Conservation (phyloP, 495 filamentous ascomycete genomes). For the Penicillium fimorum region DNA sequence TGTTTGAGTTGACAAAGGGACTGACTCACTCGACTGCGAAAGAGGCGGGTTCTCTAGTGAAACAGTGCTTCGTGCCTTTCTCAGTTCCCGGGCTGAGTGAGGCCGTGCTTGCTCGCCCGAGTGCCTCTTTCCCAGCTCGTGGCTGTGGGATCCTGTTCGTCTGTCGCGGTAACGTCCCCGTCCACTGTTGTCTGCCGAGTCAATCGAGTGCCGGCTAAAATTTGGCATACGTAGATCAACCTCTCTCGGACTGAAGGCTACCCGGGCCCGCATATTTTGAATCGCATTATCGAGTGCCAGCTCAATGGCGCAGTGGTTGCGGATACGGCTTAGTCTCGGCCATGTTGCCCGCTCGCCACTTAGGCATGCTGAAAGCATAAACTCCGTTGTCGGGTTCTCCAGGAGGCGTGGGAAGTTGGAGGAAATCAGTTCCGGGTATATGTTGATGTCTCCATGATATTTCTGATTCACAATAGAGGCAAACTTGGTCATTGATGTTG, state of each 20-base stretch:
- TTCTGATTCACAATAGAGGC: slow-evolving; percentile 81
- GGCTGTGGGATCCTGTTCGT: slow-evolving; percentile 38
- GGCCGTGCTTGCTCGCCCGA: slow-evolving; percentile 17
- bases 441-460: slow-evolving; percentile 95
- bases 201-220: slow-evolving; percentile 17
- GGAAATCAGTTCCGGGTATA: slow-evolving; percentile 75
- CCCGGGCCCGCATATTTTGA: slow-evolving; percentile 67
- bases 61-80: slow-evolving; percentile 37
- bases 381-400: slow-evolving; percentile 84
- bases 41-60: slow-evolving; percentile 29
- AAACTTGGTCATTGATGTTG: slow-evolving; percentile 73
- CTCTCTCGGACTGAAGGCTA: slow-evolving; percentile 77
- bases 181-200: slow-evolving; percentile 25
- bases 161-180: slow-evolving; percentile 24
- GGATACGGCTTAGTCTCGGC: slow-evolving; percentile 79
- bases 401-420: slow-evolving; percentile 74
- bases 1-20: slow-evolving; percentile 8
- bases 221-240: slow-evolving; percentile 49
- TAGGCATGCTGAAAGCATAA: slow-evolving; percentile 75
- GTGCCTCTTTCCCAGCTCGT: slow-evolving; percentile 28
- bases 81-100: slow-evolving; percentile 16
- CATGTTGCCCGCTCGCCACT: slow-evolving; percentile 84
- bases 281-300: slow-evolving; percentile 82
- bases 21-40: slow-evolving; percentile 13
- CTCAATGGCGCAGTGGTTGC: slow-evolving; percentile 83